Percentiles rank a stretch among this genome's conserved stretches.
Conservation (phyloP, 441 rosid genomes). For the Pelargonium myrrhifolium region DNA sequence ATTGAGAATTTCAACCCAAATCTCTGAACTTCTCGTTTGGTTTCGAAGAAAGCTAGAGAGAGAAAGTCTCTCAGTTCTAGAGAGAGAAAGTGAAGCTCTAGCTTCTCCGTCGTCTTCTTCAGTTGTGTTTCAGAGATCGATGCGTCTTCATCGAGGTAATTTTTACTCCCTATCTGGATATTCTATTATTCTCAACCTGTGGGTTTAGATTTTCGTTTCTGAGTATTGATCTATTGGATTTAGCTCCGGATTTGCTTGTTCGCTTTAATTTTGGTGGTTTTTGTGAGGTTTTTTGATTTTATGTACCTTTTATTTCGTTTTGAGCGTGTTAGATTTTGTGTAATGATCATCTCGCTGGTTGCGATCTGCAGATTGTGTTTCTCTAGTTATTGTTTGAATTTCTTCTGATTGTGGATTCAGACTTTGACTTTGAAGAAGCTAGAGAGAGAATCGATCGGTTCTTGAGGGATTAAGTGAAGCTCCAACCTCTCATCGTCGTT, state of each 20-base stretch:
- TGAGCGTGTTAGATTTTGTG: neutral
- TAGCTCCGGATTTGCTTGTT: neutral
- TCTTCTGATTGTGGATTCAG: neutral
- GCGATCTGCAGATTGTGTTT: neutral
- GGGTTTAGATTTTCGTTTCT: neutral
- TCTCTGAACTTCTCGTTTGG: neutral
- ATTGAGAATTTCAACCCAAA: slow-evolving; percentile 8
- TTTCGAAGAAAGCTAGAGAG: neutral
- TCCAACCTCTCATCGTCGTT: too few relatives aligned
- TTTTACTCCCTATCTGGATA: neutral
- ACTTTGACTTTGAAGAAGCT: too few relatives aligned
- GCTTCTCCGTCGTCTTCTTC: neutral
- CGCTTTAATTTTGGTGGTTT: neutral
- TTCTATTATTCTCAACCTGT: neutral
- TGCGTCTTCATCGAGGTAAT: neutral
- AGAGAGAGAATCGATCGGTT: too few relatives aligned
- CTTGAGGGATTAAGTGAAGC: too few relatives aligned
- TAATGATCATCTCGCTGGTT: neutral
- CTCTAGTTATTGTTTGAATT: neutral
- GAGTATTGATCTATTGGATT: neutral
- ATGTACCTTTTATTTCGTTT: neutral
- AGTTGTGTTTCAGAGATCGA: neutral
- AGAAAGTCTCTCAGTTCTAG: neutral
- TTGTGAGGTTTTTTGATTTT: neutral
- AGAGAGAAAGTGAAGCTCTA: neutral